Base-by-base conservation (phyloP, 148 eudicot species). In the Selenicereus undatus region DNA sequence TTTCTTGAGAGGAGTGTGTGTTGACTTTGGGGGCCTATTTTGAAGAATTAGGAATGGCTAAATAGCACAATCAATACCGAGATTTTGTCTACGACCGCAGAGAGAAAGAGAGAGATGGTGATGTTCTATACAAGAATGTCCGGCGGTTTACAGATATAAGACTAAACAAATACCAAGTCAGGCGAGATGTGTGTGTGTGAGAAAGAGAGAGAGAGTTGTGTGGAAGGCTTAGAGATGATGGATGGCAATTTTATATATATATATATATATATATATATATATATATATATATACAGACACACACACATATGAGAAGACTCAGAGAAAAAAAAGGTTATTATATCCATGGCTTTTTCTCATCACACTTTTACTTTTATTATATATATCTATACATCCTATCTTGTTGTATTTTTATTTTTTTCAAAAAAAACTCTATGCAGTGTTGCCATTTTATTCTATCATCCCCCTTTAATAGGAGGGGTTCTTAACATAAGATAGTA, bases 41-140 rank as follows among this genome's bases (percentile, higher is more conserved):
- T 72, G 24, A 12, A 2, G 18, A 26, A 60, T 58, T 73, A 80
- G 60, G 45, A 72, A 50, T 11, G 42, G 56, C 60, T 27, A 16
- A 17, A 32, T 18, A 58, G 24, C 48, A 51, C 42, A 62, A 20
- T 36, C 71, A 68, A 65, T 32, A 51, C 26, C 54, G n/a, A 64
- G 76, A 58, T 73, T 72, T 79, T 80, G 82, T 80, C 82, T 54
- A n/a, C 66, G 58, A 16, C 72, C 1, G n/a, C 27, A 43, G 82
- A 80, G 76, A 80, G 35, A 52, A 13, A 62, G 51, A 74, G 42
- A 73, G 43, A 74, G 82, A 74, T 18, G 52, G 78, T 74, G 69
- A 70, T 76, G 82, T n/a, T n/a, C 7, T 45, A 48, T 22, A 72
- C 27, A 72, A 21, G 27, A 71, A 71, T 64, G 68, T 64, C 68